Base-by-base conservation (phyloP, 2,329 filamentous ascomycete genomes). In the Paramyrothecium roridum region DNA sequence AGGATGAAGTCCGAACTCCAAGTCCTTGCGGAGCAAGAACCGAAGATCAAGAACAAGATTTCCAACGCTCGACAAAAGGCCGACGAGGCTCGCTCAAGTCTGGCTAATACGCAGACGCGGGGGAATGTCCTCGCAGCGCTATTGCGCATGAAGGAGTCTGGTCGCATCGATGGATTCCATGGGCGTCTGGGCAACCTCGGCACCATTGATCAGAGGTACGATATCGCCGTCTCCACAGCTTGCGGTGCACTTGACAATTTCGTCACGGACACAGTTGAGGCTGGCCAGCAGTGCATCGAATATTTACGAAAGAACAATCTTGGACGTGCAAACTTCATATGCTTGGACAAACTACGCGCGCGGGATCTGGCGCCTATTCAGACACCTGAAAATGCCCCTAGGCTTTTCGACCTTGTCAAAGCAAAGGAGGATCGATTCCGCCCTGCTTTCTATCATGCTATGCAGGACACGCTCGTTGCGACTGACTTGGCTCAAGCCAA, bases 301-400 rank as follows among this genome's bases (percentile, higher is more conserved):
- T 95, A 99, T 67, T 81, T 99, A 13, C 87, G 95, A 54, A 99
- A 98, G 79, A 99, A 96, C 65, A 97, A 97, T 63, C 86, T 99
- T 3, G 95, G 95, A 13, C 87, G 96, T 64, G 95, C 93, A 57
- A 97, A 97, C 75, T 98, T 99, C 71, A 98, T 99, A 65, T 90
- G 95, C 62, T 81, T 99, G 17, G 91, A 99, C 71, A 92, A 93
- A 68, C 79, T 98, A 50, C 85, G 91, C 22, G 80, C 83, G 33
- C 85, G 91, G 52, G 90, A 96, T 65, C 76, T 98, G 63, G 87
- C 87, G 2, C 76, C 84, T 0, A 93, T 98, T 53, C 81, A 90
- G 56, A 99, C 95, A 0, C 95, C 95, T 0, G 95, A 99, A 71
- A 88, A 91, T 64, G 93, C 95, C 8, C 93, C 93, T 19, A 86